A percentile compares a stretch with the other conserved stretches of the same genome.
Conservation (phyloP, 2,329 filamentous ascomycete species). For the Fusarium sp. region DNA sequence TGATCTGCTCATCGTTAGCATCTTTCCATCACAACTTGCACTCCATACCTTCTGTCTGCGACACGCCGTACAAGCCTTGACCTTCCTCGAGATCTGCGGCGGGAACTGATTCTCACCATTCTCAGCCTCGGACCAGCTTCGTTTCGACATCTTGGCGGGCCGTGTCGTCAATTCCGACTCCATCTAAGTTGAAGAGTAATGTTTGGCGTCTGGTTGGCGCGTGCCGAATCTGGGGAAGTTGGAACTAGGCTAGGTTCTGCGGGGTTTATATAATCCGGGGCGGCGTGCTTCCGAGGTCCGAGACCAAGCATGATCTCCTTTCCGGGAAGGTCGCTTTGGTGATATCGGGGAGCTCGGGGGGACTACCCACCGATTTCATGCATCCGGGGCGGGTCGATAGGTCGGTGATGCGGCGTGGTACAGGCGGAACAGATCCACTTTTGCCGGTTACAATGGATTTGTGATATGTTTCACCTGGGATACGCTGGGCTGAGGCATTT, state of each 20-base stretch:
- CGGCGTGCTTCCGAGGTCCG: not conserved
- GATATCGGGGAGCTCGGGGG: not conserved
- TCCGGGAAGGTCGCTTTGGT: not conserved
- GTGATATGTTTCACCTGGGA: not conserved
- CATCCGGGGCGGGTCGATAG: not conserved
- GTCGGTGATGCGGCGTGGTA: not conserved
- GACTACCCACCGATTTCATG: not conserved
- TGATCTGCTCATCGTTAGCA: conserved; percentile 42
- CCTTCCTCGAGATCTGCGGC: conserved; percentile 46
- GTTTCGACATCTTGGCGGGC: conserved; percentile 14
- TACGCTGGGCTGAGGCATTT: not conserved
- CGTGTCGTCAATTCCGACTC: not conserved
- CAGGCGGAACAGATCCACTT: not conserved
- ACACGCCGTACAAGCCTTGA: conserved; percentile 51
- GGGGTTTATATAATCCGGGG: conserved; percentile 31
- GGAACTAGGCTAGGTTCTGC: conserved; percentile 1
- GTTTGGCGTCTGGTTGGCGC: conserved; percentile 29
- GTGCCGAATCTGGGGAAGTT: conserved; percentile 3
- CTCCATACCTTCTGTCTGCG: conserved; percentile 48
- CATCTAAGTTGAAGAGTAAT: not conserved
- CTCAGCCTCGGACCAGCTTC: conserved; percentile 27
- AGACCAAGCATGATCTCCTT: not conserved
- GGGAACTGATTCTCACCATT: conserved; percentile 15
- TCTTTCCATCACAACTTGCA: not conserved
- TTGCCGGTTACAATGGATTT: not conserved